Evolutionary conservation across 2,329 filamentous ascomycete genomes (phyloP).

Genomic region (Xylaria sp.): DNA sequence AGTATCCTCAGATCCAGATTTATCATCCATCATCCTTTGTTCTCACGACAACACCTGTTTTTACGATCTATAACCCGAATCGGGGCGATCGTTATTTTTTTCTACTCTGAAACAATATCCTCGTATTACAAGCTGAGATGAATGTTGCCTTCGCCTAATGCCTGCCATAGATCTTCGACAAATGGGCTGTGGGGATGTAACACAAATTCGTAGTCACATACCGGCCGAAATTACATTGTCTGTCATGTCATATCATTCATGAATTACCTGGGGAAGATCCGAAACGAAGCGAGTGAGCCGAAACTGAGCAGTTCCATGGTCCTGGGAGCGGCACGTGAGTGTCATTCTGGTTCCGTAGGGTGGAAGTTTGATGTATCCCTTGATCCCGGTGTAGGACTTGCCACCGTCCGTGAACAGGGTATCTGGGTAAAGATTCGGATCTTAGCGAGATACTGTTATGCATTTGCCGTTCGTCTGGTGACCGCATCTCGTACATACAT

Average conservation of each 20-base stretch:
- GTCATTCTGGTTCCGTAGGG: background rate
- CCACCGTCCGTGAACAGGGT: background rate
- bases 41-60: background rate
- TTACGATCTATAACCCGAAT: background rate
- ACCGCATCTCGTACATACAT: background rate
- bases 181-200: background rate
- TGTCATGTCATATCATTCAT: background rate
- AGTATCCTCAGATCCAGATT: too few species aligned
- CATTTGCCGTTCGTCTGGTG: background rate
- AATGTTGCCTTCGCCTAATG: conserved; percentile 12
- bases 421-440: background rate
- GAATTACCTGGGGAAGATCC: background rate
- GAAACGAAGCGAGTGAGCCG: conserved; percentile 2
- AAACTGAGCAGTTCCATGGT: background rate
- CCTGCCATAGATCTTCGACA: background rate
- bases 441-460: background rate
- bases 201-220: conserved; percentile 2
- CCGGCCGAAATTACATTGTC: conserved; percentile 8
- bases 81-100: background rate
- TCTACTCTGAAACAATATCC: background rate
- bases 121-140: conserved; percentile 1
- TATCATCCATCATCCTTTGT: background rate
- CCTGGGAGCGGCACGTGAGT: conserved; percentile 1
- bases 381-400: background rate
- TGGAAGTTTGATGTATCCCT: conserved; percentile 11